These are phyloP conservation scores for Colletotrichum sp. DNA, from an alignment of 2,329 filamentous ascomycete species.

Conservation along the genomic window DNA sequence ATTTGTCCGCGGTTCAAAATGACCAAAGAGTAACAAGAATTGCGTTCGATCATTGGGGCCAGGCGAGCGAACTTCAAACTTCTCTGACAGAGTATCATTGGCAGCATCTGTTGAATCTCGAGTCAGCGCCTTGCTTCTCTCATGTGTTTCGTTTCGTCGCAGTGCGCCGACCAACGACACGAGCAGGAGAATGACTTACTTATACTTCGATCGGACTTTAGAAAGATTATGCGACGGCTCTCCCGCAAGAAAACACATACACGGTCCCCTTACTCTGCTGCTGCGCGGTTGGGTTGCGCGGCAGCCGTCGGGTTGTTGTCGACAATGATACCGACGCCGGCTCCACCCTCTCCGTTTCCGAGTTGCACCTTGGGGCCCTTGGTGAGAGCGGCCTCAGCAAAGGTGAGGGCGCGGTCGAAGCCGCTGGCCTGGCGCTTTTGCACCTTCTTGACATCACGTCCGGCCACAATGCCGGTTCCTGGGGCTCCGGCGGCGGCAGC, in stretches of 20 bases:
- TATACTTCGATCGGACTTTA: slow-evolving; percentile 8
- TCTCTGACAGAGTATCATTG: slow-evolving; percentile 20
- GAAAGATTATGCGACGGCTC: slow-evolving; percentile 6
- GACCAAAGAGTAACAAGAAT: not conserved
- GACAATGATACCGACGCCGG: slow-evolving; percentile 45
- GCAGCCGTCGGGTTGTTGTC: slow-evolving; percentile 32
- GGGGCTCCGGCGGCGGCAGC: not conserved
- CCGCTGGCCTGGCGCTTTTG: slow-evolving; percentile 43
- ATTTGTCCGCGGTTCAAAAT: not conserved
- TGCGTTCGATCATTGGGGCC: slow-evolving; percentile 17
- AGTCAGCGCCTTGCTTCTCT: not conserved
- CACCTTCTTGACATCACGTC: not conserved
- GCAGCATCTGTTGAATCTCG: not conserved
- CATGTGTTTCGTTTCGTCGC: not conserved
- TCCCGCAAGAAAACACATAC: not conserved
- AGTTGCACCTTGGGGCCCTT: slow-evolving; percentile 44
- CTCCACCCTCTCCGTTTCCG: slow-evolving; percentile 41
- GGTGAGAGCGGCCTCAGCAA: slow-evolving; percentile 41
- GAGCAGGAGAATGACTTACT: not conserved
- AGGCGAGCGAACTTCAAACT: slow-evolving; percentile 18
- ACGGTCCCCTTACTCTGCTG: not conserved
- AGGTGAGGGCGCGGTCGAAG: slow-evolving; percentile 45
- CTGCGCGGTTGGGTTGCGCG: not conserved
- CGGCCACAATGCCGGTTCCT: not conserved
- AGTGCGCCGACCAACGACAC: not conserved